phyloP scores from a whole-genome alignment of 2,329 filamentous ascomycete genomes.

The Arthrinium puccinioides region DNA sequence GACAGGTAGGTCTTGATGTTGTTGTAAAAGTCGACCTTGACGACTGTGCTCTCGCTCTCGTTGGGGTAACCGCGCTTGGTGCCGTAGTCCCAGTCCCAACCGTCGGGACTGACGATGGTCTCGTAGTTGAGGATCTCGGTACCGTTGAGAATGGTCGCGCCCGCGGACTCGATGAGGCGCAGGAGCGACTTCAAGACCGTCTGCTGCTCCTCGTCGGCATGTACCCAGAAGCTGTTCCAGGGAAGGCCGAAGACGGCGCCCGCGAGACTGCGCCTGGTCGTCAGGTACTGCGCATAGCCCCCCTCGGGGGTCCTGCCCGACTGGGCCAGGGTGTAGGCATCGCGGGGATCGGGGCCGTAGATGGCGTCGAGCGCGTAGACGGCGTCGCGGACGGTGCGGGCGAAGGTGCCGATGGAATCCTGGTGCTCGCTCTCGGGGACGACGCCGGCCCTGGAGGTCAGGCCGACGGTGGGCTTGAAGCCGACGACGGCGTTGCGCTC shows the following conservation, averaged over 20 bases:
- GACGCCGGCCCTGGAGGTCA: constrained; percentile 52
- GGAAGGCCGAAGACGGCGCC: constrained; percentile 63
- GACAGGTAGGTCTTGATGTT: constrained; percentile 55
- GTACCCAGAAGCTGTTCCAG: constrained; percentile 64
- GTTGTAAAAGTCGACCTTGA: constrained; percentile 65
- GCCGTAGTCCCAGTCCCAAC: constrained; percentile 73
- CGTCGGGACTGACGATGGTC: constrained; percentile 53
- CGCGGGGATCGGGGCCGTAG: constrained; percentile 52
- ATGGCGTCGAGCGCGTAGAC: constrained; percentile 61
- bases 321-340: constrained; percentile 60
- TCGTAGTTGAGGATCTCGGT: constrained; percentile 61
- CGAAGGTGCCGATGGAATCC: constrained; percentile 63
- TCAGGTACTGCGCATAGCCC: constrained; percentile 52
- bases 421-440: constrained; percentile 62
- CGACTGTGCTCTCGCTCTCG: constrained; percentile 65
- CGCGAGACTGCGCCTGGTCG: constrained; percentile 44
- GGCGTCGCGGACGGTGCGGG: constrained; percentile 61
- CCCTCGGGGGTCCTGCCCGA: constrained; percentile 41
- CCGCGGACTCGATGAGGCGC: constrained; percentile 46
- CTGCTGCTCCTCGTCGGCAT: constrained; percentile 49
- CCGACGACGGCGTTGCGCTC: constrained; percentile 63
- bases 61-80: constrained; percentile 56
- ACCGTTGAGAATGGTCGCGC: constrained; percentile 61
- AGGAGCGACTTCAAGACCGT: constrained; percentile 39
- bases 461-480: constrained; percentile 68